Evolutionary conservation across 139 green algal species (phyloP).

Genomic region (Limnomonas spitsbergensis): DNA sequence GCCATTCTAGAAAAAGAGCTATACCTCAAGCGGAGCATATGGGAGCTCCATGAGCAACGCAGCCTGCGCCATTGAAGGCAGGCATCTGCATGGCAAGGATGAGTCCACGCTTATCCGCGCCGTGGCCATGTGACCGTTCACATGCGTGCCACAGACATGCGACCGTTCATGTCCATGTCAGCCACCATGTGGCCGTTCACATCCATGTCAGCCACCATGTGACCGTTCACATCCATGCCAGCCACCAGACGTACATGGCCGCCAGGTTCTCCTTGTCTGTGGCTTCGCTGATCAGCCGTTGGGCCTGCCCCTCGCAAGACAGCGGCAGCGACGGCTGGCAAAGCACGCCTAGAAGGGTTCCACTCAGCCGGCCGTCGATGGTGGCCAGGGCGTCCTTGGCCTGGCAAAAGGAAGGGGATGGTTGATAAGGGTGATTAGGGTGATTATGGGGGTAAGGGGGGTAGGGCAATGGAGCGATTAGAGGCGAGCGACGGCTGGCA

Average conservation of each 20-base stretch:
- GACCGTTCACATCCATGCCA: conserved; percentile 14
- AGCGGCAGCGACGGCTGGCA: conserved; percentile 78
- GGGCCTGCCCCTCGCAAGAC: conserved; percentile 77
- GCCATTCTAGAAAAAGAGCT: too few species aligned
- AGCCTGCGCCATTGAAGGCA: too few species aligned
- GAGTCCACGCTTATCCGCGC: too few species aligned
- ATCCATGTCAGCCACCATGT: too few species aligned
- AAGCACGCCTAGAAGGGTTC: conserved; percentile 85
- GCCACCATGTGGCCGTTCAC: too few species aligned
- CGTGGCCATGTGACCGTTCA: too few species aligned
- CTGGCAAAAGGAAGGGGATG: conserved; percentile 19
- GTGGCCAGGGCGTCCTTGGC: conserved; percentile 76
- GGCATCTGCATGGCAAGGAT: too few species aligned
- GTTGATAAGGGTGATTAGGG: not conserved
- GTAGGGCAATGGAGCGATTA: not conserved
- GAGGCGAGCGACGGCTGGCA: conserved; percentile 74
- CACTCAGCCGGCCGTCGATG: conserved; percentile 72
- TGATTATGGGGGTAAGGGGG: not conserved
- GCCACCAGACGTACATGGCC: conserved; percentile 91
- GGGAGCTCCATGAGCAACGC: too few species aligned
- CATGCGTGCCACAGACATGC: too few species aligned
- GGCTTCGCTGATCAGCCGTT: conserved; percentile 86
- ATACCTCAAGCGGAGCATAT: too few species aligned
- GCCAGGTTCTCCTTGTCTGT: conserved; percentile 80
- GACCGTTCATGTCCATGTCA: too few species aligned